Evolutionary conservation across 768 basidiomycete species (phyloP).

Genomic region (Auricularia sp.): DNA sequence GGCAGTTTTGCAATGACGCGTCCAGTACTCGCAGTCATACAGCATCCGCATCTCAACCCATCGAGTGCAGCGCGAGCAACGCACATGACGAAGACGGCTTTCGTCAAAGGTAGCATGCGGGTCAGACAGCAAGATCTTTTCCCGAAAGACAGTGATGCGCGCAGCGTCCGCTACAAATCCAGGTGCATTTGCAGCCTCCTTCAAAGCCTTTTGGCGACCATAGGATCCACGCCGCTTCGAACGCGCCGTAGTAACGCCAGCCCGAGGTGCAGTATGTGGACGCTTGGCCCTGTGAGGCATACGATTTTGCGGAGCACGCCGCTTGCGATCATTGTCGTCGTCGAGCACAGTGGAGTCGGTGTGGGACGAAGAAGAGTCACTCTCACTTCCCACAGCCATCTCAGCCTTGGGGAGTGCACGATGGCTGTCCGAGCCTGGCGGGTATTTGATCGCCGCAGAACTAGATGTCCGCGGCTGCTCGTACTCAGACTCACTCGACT

Average conservation of each 20-base stretch:
- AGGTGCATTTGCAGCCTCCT: not conserved
- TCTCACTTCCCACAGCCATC: not conserved
- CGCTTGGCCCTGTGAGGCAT: not conserved
- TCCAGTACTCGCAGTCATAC: constrained; percentile 12
- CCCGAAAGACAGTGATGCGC: not conserved
- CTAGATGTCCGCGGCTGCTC: too few species aligned
- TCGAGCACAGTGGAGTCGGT: not conserved
- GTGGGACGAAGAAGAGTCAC: not conserved
- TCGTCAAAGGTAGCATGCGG: constrained; percentile 12
- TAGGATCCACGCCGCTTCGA: not conserved
- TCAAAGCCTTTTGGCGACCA: not conserved
- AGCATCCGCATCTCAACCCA: constrained; percentile 14
- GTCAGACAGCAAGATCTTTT: not conserved
- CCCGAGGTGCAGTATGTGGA: not conserved
- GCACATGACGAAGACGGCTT: constrained; percentile 8
- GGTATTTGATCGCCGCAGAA: too few species aligned
- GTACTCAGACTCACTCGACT: not conserved
- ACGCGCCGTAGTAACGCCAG: not conserved
- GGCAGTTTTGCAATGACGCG: constrained; percentile 7
- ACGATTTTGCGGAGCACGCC: not conserved
- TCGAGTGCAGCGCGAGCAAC: constrained; percentile 11
- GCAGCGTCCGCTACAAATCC: not conserved
- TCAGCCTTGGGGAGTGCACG: not conserved
- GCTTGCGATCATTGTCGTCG: not conserved
- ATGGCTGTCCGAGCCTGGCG: too few species aligned